A percentile compares a stretch with the other conserved stretches of the same genome.
Conservation (phyloP, 129 eudicot species). For the Pulicaria dysenterica region DNA sequence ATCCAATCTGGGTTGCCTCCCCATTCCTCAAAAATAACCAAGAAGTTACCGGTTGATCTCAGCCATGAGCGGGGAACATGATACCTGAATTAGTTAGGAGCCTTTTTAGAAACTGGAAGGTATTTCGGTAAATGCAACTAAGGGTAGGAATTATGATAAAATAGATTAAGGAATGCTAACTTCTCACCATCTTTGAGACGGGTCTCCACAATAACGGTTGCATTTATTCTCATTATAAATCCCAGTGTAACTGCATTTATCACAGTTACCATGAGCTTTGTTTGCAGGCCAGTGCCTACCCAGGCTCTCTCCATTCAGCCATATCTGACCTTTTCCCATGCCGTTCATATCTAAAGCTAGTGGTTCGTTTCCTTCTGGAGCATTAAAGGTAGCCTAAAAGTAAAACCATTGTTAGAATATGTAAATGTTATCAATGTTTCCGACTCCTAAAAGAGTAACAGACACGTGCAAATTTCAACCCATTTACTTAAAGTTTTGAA, state of each 20-base stretch:
- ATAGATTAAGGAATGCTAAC: neutral
- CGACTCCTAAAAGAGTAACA: too few relatives aligned
- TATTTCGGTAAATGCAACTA: neutral
- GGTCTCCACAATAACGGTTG: constrained; percentile 61
- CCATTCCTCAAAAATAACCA: constrained; percentile 84
- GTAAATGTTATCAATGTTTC: neutral
- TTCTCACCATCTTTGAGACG: constrained; percentile 88
- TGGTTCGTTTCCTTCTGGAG: constrained; percentile 76
- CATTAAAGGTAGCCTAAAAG: constrained; percentile 65
- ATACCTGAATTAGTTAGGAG: constrained; percentile 56
- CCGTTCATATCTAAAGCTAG: constrained; percentile 76
- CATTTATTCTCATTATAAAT: constrained; percentile 68
- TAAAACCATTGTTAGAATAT: neutral
- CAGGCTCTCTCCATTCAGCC: constrained; percentile 71
- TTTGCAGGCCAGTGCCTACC: constrained; percentile 88
- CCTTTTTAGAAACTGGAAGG: constrained; percentile 12
- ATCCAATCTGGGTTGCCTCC: constrained; percentile 80
- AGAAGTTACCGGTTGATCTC: constrained; percentile 56
- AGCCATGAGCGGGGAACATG: constrained; percentile 90
- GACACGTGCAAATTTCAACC: too few relatives aligned
- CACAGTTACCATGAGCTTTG: constrained; percentile 62
- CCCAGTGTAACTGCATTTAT: constrained; percentile 68
- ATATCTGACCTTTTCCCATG: constrained; percentile 90
- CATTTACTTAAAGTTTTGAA: neutral
- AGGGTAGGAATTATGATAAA: neutral